Percentiles rank a stretch among this genome's conserved stretches.
These are phyloP conservation scores for Rhodosporidiobolus odoratus DNA, from an alignment of 768 basidiomycete genomes.

Conservation along the genomic window DNA sequence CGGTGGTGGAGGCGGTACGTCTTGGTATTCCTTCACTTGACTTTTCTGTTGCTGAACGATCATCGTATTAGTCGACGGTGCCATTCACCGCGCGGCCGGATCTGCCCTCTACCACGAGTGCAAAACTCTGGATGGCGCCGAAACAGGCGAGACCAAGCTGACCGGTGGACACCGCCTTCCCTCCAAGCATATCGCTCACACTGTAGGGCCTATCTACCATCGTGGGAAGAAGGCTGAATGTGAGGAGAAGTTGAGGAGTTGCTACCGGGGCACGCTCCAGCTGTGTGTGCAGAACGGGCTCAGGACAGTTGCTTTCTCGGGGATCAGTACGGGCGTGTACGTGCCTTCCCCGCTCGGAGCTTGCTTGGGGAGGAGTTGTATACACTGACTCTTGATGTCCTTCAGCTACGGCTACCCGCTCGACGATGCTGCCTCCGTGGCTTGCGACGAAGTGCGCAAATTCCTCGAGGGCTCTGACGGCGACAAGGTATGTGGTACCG, in stretches of 20 bases:
- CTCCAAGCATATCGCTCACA: conserved; percentile 21
- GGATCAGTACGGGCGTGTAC: conserved; percentile 28
- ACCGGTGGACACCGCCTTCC: conserved; percentile 20
- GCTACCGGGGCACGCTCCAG: conserved; percentile 23
- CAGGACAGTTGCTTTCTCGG: conserved; percentile 31
- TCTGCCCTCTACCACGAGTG: conserved; percentile 18
- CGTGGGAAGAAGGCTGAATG: not conserved
- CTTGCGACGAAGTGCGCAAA: conserved; percentile 29
- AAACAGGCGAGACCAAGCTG: conserved; percentile 35
- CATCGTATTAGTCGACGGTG: conserved; percentile 28
- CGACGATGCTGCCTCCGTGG: conserved; percentile 18
- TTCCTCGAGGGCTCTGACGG: conserved; percentile 21
- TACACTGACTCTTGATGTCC: not conserved
- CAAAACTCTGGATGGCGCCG: conserved; percentile 16
- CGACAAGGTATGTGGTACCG: not conserved
- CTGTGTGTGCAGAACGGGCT: conserved; percentile 22
- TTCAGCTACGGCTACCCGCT: conserved; percentile 35
- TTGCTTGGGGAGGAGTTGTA: too few species aligned
- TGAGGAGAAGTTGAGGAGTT: conserved; percentile 16
- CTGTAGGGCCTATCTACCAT: conserved; percentile 31
- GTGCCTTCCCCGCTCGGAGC: not conserved
- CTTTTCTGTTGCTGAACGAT: not conserved
- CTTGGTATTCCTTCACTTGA: not conserved
- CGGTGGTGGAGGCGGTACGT: conserved; percentile 29
- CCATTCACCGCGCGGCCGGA: conserved; percentile 33